Base-by-base conservation (phyloP, 2,329 filamentous ascomycete genomes). In the Arthroderma sp. region DNA sequence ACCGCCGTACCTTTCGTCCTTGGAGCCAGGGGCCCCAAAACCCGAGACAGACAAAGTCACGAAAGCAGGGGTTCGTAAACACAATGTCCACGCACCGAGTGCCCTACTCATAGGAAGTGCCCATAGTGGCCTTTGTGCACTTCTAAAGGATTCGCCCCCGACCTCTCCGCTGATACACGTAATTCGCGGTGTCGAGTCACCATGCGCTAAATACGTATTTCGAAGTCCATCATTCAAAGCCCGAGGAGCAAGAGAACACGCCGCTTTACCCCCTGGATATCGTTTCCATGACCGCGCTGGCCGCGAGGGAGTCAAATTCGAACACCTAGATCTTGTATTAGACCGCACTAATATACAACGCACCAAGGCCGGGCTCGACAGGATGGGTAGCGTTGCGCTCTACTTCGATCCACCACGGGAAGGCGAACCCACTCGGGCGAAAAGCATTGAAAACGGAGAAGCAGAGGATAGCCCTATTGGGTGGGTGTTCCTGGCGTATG, bases 141-240 rank as follows among this genome's bases (percentile, higher is more conserved):
- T 46, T 10, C n/a, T 46, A 7, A 48, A 29, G 6, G 48, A 45
- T 39, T 43, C 28, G 11, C 15, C 15, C 15, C 15, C 15, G 3
- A 2, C 15, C 15, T 22, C 3, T 22, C 15, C 15, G 15, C 15
- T 22, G 15, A 22, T 22, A 22, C 15, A 22, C 15, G 15, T 22
- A 22, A 22, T 22, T 22, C 15, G 15, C 15, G 15, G 15, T 3
- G 15, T 22, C 2, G 15, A 22, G 15, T 22, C 15, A 22, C 55
- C 58, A 2, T 66, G 63, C 45, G 48, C 55, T 27, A 67, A 67
- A 50, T 66, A 62, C 49, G 48, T 65, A 36, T 66, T 67, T 43
- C 46, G 38, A 3, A 44, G 52, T 10, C 47, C 43, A 2, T 29
- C 42, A 3, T 56, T 58, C 39, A 45, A 45, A 30, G 30, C 46